Evolutionary conservation across 2,329 filamentous ascomycete genomes (phyloP).

Genomic region (Amauroascus niger): DNA sequence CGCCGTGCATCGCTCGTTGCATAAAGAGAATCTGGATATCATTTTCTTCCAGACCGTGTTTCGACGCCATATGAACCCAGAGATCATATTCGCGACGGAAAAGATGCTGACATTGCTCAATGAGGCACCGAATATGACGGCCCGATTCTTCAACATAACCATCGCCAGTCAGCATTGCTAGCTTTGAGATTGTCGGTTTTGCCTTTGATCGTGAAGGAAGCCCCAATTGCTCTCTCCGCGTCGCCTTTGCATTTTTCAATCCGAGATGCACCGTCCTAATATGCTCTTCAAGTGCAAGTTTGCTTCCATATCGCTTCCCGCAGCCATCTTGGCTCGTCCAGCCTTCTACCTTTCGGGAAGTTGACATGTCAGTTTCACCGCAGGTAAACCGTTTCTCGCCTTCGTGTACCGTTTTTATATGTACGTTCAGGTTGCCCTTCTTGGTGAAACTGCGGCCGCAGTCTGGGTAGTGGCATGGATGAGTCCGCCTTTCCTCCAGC

Average conservation of each 20-base stretch:
- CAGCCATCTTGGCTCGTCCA: slow-evolving; percentile 64
- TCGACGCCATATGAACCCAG: slow-evolving; percentile 45
- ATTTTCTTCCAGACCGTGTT: slow-evolving; percentile 33
- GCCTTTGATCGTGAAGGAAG: slow-evolving; percentile 5
- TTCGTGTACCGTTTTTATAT: slow-evolving; percentile 67
- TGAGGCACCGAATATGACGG: slow-evolving; percentile 44
- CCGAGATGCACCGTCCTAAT: slow-evolving; percentile 71
- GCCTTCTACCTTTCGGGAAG: slow-evolving; percentile 47
- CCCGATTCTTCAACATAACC: slow-evolving; percentile 45
- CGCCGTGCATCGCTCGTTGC: slow-evolving; percentile 31
- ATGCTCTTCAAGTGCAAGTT: slow-evolving; percentile 72
- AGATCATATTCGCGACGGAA: slow-evolving; percentile 52
- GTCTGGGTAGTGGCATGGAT: slow-evolving; percentile 55
- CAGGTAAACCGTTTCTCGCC: slow-evolving; percentile 68
- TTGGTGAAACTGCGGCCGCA: slow-evolving; percentile 74
- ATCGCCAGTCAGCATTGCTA: slow-evolving; percentile 47
- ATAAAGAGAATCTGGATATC: slow-evolving; percentile 35
- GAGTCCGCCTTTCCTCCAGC: slow-evolving; percentile 54
- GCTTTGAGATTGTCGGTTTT: slow-evolving; percentile 25
- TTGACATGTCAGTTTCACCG: slow-evolving; percentile 54
- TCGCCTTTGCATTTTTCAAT: slow-evolving; percentile 38
- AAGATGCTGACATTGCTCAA: slow-evolving; percentile 42
- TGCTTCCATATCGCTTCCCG: slow-evolving; percentile 64
- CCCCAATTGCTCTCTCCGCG: slow-evolving; percentile 29
- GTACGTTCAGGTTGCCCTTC: slow-evolving; percentile 70